Conservation (phyloP, 306 rosid species). For the Elaeagnus macrophylla region DNA sequence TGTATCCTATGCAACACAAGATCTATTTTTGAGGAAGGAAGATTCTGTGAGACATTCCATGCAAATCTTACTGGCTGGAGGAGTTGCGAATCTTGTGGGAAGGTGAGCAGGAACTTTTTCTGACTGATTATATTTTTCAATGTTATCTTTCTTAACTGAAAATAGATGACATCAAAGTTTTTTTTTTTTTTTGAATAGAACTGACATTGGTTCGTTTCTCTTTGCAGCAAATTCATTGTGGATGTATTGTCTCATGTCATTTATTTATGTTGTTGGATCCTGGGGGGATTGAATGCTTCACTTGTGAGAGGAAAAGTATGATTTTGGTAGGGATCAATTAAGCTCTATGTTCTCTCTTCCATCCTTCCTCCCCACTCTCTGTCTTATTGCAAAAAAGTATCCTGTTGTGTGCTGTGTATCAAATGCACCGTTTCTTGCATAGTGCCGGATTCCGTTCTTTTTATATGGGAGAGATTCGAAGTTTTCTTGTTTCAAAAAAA, state of each 20-base stretch:
- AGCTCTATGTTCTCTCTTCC: background rate
- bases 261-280: slow-evolving; percentile 82
- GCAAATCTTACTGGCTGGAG: slow-evolving; percentile 87
- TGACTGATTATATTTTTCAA: slow-evolving; percentile 12
- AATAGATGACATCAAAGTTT: background rate
- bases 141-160: slow-evolving; percentile 5
- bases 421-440: too few species aligned
- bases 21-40: slow-evolving; percentile 82
- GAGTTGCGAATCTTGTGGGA: slow-evolving; percentile 84
- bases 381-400: background rate
- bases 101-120: slow-evolving; percentile 44
- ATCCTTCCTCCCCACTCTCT: background rate
- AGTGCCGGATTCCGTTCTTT: too few species aligned
- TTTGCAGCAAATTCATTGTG: slow-evolving; percentile 92
- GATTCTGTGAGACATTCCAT: slow-evolving; percentile 86
- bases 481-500: too few species aligned
- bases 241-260: slow-evolving; percentile 79
- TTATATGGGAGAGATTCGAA: too few species aligned
- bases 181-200: slow-evolving; percentile 12
- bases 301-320: slow-evolving; percentile 74
- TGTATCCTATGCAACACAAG: slow-evolving; percentile 26
- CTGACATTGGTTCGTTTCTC: slow-evolving; percentile 21
- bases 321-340: slow-evolving; percentile 51
- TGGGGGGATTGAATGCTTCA: slow-evolving; percentile 89
- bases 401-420: background rate